These are phyloP conservation scores for Cephaloascus albidus DNA, from an alignment of 805 yeast species.

Conservation along the genomic window DNA sequence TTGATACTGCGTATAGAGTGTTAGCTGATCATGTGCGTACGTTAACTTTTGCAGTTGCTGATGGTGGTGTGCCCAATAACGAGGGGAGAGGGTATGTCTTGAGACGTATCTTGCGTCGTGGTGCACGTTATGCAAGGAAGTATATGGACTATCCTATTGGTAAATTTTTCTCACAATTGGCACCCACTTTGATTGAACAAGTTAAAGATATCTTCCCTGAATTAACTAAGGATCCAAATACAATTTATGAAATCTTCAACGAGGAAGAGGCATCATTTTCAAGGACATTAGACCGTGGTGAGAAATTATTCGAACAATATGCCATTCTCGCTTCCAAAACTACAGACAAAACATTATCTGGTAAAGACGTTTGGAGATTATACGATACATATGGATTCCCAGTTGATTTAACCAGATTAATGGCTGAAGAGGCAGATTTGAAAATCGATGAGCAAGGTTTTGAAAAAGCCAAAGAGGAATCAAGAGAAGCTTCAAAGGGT, in stretches of 20 bases:
- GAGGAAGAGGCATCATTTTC: conserved; percentile 96
- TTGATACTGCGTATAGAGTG: conserved; percentile 97
- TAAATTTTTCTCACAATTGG: conserved; percentile 81
- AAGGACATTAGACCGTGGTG: conserved; percentile 96
- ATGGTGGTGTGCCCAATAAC: conserved; percentile 98
- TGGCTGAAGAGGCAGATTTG: conserved; percentile 97
- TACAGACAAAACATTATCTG: conserved; percentile 69
- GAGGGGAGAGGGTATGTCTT: conserved; percentile 98
- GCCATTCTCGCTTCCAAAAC: conserved; percentile 74
- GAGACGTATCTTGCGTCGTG: conserved; percentile 95
- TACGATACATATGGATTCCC: conserved; percentile 99
- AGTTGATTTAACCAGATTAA: conserved; percentile 90
- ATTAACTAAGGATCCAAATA: conserved; percentile 57
- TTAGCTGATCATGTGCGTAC: conserved; percentile 98
- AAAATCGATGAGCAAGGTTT: conserved; percentile 88
- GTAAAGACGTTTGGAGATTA: conserved; percentile 96
- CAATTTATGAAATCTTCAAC: conserved; percentile 81
- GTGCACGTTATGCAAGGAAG: conserved; percentile 93
- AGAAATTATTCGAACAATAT: conserved; percentile 88
- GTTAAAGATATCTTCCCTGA: conserved; percentile 90
- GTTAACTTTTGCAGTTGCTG: conserved; percentile 89
- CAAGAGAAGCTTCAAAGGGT: conserved; percentile 93
- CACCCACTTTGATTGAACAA: conserved; percentile 88
- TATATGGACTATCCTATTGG: conserved; percentile 96
- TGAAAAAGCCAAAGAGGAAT: conserved; percentile 80